phyloP scores from a whole-genome alignment of 106 monocot species.

The Dendrobium chrysotoxum region DNA sequence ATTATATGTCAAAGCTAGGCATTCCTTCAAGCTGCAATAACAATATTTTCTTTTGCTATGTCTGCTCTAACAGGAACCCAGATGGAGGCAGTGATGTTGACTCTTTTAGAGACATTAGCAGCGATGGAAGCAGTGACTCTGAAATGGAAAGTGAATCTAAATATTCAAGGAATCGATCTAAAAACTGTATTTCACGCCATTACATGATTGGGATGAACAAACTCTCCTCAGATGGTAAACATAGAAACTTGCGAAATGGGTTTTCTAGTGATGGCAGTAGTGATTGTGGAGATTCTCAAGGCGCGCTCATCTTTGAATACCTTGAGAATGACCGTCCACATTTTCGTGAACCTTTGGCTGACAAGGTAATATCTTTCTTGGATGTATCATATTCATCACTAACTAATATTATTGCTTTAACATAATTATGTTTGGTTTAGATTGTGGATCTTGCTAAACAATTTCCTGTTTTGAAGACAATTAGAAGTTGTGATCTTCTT shows the following conservation, averaged over 20 bases:
- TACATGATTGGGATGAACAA: slow-evolving; percentile 19
- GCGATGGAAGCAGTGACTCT: slow-evolving; percentile 62
- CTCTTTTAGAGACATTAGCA: slow-evolving; percentile 48
- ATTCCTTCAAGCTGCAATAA: not conserved
- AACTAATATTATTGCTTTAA: slow-evolving; percentile 6
- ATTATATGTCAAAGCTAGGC: not conserved
- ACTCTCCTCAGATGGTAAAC: slow-evolving; percentile 26
- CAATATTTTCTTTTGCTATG: not conserved
- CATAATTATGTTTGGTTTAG: slow-evolving; percentile 17
- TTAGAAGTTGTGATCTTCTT: slow-evolving; percentile 63
- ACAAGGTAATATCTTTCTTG: slow-evolving; percentile 40
- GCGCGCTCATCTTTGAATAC: slow-evolving; percentile 47
- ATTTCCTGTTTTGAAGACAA: slow-evolving; percentile 44
- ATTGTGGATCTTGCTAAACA: slow-evolving; percentile 41
- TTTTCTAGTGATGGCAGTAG: slow-evolving; percentile 60
- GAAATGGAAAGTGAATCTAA: slow-evolving; percentile 44
- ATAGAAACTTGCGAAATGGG: slow-evolving; percentile 20
- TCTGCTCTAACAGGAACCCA: slow-evolving; percentile 19
- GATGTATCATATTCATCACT: not conserved
- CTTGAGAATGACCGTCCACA: slow-evolving; percentile 57
- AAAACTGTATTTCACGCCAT: slow-evolving; percentile 1
- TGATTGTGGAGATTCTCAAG: slow-evolving; percentile 39
- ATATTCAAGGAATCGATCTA: slow-evolving; percentile 19
- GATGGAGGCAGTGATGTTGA: slow-evolving; percentile 55
- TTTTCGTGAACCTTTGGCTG: slow-evolving; percentile 60